These are phyloP conservation scores for Fusarium sp. DNA, from an alignment of 2,329 filamentous ascomycete species.

Conservation along the genomic window DNA sequence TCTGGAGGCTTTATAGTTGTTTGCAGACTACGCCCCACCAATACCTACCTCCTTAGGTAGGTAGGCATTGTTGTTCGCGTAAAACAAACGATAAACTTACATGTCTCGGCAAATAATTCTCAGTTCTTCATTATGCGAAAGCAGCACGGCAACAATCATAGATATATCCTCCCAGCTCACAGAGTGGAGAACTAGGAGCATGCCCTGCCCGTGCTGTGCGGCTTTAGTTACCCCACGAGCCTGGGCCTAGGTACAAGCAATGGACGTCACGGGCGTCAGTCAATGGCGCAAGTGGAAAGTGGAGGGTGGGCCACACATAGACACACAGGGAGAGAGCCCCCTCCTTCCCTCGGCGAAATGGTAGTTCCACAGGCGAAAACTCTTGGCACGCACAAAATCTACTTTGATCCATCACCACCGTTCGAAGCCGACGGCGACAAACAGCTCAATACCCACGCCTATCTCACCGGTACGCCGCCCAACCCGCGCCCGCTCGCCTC, in stretches of 20 bases:
- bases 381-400: conserved; percentile 58
- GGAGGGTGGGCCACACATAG: conserved; percentile 17
- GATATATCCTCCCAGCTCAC: neutral
- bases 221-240: conserved; percentile 39
- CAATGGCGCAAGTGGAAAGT: conserved; percentile 32
- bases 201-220: conserved; percentile 12
- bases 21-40: neutral
- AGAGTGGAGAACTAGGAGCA: conserved; percentile 10
- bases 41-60: neutral
- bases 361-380: conserved; percentile 53
- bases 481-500: conserved; percentile 31
- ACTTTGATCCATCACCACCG: conserved; percentile 50
- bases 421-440: conserved; percentile 49
- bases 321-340: conserved; percentile 29
- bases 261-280: conserved; percentile 32
- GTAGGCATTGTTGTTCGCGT: neutral
- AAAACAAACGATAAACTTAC: neutral
- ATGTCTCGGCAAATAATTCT: neutral
- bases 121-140: neutral
- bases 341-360: conserved; percentile 47
- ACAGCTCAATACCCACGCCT: conserved; percentile 48
- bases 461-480: conserved; percentile 48
- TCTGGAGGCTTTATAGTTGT: neutral
- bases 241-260: conserved; percentile 16
- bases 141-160: neutral